These are phyloP conservation scores for Arachis stenosperma DNA, from an alignment of 306 rosid genomes.

Conservation along the genomic window DNA sequence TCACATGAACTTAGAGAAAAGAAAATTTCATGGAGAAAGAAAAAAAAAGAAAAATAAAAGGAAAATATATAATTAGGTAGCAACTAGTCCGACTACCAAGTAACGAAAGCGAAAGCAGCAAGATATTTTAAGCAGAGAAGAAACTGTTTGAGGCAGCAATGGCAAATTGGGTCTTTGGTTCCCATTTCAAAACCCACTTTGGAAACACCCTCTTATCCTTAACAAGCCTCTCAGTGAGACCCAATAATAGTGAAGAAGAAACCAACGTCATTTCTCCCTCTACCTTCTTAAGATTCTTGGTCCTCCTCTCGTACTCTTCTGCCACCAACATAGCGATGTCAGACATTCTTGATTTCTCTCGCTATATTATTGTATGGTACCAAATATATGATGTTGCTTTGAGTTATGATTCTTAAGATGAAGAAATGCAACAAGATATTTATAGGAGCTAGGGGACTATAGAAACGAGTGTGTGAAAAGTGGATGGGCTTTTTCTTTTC, in stretches of 20 bases:
- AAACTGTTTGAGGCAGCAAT: conserved; percentile 66
- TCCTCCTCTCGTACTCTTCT: conserved; percentile 75
- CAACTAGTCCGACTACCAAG: neutral
- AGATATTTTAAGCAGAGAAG: conserved; percentile 68
- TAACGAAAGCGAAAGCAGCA: too few species aligned
- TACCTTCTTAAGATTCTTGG: conserved; percentile 36
- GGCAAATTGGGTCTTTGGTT: conserved; percentile 64
- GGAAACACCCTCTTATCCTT: conserved; percentile 22
- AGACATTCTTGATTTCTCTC: conserved; percentile 45
- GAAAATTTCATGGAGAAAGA: too few species aligned
- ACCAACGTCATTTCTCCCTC: conserved; percentile 9
- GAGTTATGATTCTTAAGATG: neutral
- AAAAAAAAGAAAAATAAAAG: too few species aligned
- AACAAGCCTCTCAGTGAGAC: conserved; percentile 33
- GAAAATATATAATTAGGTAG: neutral
- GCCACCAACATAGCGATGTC: conserved; percentile 81
- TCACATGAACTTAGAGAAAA: too few species aligned
- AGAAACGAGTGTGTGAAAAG: neutral
- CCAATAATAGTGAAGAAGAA: conserved; percentile 40
- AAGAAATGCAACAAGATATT: conserved; percentile 13
- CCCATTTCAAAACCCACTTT: conserved; percentile 46
- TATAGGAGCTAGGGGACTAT: neutral
- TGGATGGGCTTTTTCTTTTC: neutral
- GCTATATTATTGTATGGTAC: neutral
- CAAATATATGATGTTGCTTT: neutral